phyloP scores from a whole-genome alignment of 257 asterid species.

The Fraxinus anomala region DNA sequence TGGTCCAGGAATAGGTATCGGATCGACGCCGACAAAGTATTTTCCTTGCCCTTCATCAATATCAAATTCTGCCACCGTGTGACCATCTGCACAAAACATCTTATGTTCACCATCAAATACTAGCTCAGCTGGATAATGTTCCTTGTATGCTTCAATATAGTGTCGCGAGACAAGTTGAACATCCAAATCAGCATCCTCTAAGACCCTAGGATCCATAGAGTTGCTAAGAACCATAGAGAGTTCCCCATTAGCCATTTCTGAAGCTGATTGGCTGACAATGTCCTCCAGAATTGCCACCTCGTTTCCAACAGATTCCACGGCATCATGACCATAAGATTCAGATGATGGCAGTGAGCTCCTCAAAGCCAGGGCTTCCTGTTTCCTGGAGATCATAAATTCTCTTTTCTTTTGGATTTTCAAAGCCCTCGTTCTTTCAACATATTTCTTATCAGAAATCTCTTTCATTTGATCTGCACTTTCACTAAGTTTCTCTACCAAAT shows the following conservation, averaged over 20 bases:
- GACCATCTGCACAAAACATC: slow-evolving; percentile 41
- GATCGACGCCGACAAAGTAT: slow-evolving; percentile 71
- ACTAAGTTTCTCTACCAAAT: slow-evolving; percentile 28
- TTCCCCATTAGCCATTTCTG: slow-evolving; percentile 36
- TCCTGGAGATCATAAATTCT: slow-evolving; percentile 25
- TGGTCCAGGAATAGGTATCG: slow-evolving; percentile 90
- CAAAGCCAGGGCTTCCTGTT: slow-evolving; percentile 35
- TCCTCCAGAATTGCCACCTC: slow-evolving; percentile 34
- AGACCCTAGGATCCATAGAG: slow-evolving; percentile 42
- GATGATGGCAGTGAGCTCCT: slow-evolving; percentile 35
- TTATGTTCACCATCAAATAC: slow-evolving; percentile 46
- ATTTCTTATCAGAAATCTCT: slow-evolving; percentile 27
- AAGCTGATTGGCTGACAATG: slow-evolving; percentile 34
- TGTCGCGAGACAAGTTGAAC: slow-evolving; percentile 34
- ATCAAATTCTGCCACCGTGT: slow-evolving; percentile 38
- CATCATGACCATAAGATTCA: slow-evolving; percentile 37
- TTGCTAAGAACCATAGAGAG: slow-evolving; percentile 43
- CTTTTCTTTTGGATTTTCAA: slow-evolving; percentile 37
- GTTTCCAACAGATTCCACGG: slow-evolving; percentile 22
- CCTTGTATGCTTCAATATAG: slow-evolving; percentile 34
- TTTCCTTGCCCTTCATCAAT: slow-evolving; percentile 50
- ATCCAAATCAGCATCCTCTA: slow-evolving; percentile 36
- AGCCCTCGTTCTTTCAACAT: slow-evolving; percentile 33
- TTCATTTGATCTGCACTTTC: slow-evolving; percentile 28
- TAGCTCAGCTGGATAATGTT: slow-evolving; percentile 42